Conservation (phyloP, 805 yeast species). For the Pichia occidentalis region DNA sequence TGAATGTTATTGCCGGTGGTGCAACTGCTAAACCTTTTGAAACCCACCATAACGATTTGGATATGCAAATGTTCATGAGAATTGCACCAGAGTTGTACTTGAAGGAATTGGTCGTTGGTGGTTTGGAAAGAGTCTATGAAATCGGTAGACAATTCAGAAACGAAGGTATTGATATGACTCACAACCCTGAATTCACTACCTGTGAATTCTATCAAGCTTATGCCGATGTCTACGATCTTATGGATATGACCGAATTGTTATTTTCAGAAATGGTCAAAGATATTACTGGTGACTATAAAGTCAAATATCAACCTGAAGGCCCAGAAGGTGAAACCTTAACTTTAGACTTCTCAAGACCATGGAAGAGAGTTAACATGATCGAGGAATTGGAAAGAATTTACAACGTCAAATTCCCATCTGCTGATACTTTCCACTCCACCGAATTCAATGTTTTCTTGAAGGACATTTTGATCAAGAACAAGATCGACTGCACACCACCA, state of each 20-base stretch:
- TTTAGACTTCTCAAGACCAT: slow-evolving; percentile 88
- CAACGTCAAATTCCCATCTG: slow-evolving; percentile 89
- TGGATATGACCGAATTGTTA: slow-evolving; percentile 89
- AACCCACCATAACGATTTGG: slow-evolving; percentile 94
- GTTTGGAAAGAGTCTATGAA: slow-evolving; percentile 96
- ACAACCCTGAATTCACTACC: slow-evolving; percentile 97
- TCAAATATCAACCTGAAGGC: slow-evolving; percentile 90
- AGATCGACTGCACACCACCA: slow-evolving; percentile 81
- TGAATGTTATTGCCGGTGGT: slow-evolving; percentile 98
- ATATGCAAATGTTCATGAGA: slow-evolving; percentile 96
- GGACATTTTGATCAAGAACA: slow-evolving; percentile 67
- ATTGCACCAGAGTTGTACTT: slow-evolving; percentile 96
- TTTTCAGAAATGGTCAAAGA: slow-evolving; percentile 97
- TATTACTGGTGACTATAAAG: slow-evolving; percentile 81
- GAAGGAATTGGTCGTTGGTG: slow-evolving; percentile 96
- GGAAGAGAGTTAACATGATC: slow-evolving; percentile 98
- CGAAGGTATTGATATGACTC: slow-evolving; percentile 98
- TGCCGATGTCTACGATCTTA: slow-evolving; percentile 93
- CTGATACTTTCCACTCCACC: slow-evolving; percentile 87
- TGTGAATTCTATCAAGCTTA: slow-evolving; percentile 98
- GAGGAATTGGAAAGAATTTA: slow-evolving; percentile 86
- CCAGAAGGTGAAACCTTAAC: slow-evolving; percentile 74
- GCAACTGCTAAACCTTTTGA: slow-evolving; percentile 98
- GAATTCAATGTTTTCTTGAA: slow-evolving; percentile 91
- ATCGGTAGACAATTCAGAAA: slow-evolving; percentile 98